A percentile compares a stretch with the other conserved stretches of the same genome.
Conservation (phyloP, 2,329 filamentous ascomycete genomes). For the Talaromyces sp. region DNA sequence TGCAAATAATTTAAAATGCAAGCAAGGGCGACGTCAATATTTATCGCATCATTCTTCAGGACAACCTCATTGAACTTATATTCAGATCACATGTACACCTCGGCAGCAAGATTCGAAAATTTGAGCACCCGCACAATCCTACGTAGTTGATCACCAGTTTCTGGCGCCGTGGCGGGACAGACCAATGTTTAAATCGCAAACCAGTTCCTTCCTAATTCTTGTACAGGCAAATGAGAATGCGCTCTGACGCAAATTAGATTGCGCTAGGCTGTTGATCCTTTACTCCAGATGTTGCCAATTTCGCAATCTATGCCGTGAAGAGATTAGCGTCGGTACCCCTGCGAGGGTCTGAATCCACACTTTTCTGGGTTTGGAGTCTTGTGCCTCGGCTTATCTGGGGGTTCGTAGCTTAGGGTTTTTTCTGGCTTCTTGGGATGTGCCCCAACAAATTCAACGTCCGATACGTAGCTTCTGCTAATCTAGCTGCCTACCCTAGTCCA, state of each 20-base stretch:
- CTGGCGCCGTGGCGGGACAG: not conserved
- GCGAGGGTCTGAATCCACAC: not conserved
- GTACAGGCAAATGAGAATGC: not conserved
- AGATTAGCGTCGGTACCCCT: not conserved
- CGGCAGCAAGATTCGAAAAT: not conserved
- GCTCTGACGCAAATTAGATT: not conserved
- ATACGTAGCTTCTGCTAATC: not conserved
- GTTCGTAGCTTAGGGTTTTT: not conserved
- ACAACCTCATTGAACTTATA: not conserved
- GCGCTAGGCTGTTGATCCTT: not conserved
- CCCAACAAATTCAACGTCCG: not conserved
- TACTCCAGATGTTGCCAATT: not conserved
- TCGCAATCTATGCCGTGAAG: not conserved
- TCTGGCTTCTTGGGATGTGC: not conserved
- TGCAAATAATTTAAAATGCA: not conserved
- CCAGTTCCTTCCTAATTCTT: not conserved
- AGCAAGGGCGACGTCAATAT: not conserved
- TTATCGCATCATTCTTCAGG: not conserved
- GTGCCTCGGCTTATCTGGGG: not conserved
- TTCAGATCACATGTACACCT: conserved; percentile 5
- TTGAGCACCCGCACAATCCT: not conserved
- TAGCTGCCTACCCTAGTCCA: not conserved
- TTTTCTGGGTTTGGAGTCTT: not conserved
- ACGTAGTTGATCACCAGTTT: not conserved
- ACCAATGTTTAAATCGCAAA: not conserved